phyloP scores from a whole-genome alignment of 208 protist species.

The Porcisia hertigi region DNA sequence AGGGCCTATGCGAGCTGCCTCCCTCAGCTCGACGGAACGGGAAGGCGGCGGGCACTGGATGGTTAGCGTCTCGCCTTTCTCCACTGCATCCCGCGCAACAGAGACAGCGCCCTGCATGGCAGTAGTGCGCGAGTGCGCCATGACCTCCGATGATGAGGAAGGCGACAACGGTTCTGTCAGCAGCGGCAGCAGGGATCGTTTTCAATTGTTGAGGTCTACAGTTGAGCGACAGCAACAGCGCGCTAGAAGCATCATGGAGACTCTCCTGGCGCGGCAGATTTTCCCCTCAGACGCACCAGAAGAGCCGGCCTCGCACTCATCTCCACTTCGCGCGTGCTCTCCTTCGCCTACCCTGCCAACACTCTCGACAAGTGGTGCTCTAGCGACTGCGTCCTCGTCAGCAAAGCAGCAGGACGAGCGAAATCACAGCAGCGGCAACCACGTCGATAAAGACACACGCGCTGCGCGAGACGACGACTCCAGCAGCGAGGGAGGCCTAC shows the following conservation, averaged over 20 bases:
- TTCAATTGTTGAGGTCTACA: background rate
- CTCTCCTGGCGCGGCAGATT: slow-evolving; percentile 26
- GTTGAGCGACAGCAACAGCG: slow-evolving; percentile 3
- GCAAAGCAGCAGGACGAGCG: background rate
- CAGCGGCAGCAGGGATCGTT: background rate
- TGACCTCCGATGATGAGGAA: background rate
- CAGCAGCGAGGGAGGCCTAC: background rate
- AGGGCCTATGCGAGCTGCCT: background rate
- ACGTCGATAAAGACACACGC: no score
- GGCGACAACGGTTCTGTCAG: background rate
- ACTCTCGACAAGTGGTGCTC: slow-evolving; percentile 5
- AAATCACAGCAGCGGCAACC: background rate
- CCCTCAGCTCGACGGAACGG: slow-evolving; percentile 3
- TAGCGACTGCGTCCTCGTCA: background rate
- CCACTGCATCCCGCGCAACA: slow-evolving; percentile 17
- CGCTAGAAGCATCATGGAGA: slow-evolving; percentile 24
- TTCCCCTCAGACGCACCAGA: background rate
- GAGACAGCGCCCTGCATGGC: background rate
- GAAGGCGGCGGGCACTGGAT: slow-evolving; percentile 25
- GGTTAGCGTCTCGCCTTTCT: slow-evolving; percentile 36
- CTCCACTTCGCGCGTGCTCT: slow-evolving; percentile 2
- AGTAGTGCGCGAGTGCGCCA: background rate
- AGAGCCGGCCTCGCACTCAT: background rate
- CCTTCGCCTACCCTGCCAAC: slow-evolving; percentile 17
- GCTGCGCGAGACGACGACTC: background rate